A percentile compares a stretch with the other conserved stretches of the same genome.
Conservation (phyloP, 495 filamentous ascomycete species). For the Geopyxis carbonaria region DNA sequence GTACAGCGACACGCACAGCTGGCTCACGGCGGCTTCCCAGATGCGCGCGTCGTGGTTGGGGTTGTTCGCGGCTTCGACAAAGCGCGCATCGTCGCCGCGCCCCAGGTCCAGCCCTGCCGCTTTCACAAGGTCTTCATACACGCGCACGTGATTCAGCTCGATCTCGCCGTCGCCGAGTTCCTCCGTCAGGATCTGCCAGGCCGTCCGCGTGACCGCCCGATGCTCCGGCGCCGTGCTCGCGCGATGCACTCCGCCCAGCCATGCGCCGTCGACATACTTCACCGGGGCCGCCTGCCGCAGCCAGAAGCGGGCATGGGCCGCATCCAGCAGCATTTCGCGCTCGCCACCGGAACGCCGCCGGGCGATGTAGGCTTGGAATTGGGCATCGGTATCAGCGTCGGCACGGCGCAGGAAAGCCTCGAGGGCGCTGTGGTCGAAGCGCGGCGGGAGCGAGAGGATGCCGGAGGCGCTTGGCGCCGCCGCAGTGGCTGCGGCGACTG, state of each 20-base stretch:
- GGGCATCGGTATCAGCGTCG: conserved; percentile 17
- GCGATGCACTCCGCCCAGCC: conserved; percentile 33
- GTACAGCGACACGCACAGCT: conserved; percentile 33
- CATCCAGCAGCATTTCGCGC: conserved; percentile 26
- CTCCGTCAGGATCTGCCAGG: conserved; percentile 36
- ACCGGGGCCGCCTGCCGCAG: conserved; percentile 30
- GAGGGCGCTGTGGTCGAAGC: conserved; percentile 22
- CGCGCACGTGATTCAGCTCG: conserved; percentile 31
- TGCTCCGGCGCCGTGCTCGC: conserved; percentile 27
- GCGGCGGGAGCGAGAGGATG: conserved; percentile 27
- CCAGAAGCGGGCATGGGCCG: conserved; percentile 30
- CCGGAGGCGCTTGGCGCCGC: conserved; percentile 1
- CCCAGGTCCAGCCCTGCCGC: conserved; percentile 22
- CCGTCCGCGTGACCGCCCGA: conserved; percentile 27
- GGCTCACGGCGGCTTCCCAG: conserved; percentile 33
- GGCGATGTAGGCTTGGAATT: conserved; percentile 27
- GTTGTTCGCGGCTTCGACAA: conserved; percentile 27
- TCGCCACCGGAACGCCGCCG: conserved; percentile 20
- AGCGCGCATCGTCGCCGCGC: conserved; percentile 15
- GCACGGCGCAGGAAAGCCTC: conserved; percentile 25
- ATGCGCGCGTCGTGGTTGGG: conserved; percentile 23
- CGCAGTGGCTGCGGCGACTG: conserved; percentile 12
- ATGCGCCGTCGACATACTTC: conserved; percentile 36
- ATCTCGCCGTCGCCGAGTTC: conserved; percentile 36
- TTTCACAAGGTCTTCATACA: conserved; percentile 30